Conservation (phyloP, 2,329 filamentous ascomycete genomes). For the Aspergillus sp. region DNA sequence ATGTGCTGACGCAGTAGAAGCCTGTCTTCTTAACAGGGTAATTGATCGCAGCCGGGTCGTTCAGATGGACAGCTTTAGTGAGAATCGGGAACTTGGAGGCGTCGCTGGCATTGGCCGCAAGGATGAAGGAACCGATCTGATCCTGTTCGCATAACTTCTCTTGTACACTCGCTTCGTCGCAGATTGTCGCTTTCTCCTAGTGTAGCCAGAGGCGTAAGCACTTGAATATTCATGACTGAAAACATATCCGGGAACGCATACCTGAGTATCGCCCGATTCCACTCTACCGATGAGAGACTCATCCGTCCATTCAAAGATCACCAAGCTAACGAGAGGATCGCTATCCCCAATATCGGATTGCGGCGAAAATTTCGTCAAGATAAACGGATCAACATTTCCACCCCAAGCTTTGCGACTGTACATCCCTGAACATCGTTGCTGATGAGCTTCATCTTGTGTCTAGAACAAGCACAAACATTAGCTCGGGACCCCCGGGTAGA, state of each 20-base stretch:
- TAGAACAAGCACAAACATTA: constrained; percentile 35
- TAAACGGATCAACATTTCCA: constrained; percentile 83
- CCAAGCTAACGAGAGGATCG: constrained; percentile 75
- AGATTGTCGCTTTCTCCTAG: constrained; percentile 65
- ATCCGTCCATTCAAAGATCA: constrained; percentile 95
- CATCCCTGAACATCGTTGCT: constrained; percentile 88
- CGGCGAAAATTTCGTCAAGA: constrained; percentile 74
- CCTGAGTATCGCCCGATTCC: constrained; percentile 54
- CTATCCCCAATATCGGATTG: constrained; percentile 57
- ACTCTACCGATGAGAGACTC: constrained; percentile 72
- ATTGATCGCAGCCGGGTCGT: constrained; percentile 66
- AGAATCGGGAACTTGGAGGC: constrained; percentile 69
- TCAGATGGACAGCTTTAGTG: constrained; percentile 79
- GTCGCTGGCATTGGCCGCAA: constrained; percentile 71
- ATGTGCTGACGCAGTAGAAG: constrained; percentile 90
- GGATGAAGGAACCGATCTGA: constrained; percentile 81
- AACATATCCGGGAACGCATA: constrained; percentile 33
- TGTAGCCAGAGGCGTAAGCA: constrained; percentile 28
- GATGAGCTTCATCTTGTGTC: constrained; percentile 73
- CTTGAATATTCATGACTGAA: neutral
- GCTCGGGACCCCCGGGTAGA: neutral
- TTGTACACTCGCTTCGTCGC: constrained; percentile 68
- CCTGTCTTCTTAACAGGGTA: constrained; percentile 87
- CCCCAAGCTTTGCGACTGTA: constrained; percentile 89
- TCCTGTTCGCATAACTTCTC: constrained; percentile 69